Evolutionary conservation across 352 stramenopile genomes (phyloP).

Genomic region (Pythium guiyangense): DNA sequence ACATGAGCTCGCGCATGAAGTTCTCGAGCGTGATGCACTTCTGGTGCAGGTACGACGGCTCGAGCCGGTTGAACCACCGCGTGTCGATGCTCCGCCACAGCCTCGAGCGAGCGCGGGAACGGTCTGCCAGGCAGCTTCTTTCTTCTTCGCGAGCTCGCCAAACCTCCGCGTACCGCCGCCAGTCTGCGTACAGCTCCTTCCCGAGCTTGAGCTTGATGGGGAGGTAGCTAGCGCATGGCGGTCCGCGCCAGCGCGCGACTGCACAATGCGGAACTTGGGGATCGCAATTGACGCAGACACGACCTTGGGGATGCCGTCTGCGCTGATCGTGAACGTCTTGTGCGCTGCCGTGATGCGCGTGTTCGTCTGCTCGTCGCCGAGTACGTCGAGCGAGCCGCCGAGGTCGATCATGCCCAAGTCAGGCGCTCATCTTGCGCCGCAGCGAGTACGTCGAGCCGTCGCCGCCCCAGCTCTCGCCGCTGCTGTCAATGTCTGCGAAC

Average conservation of each 20-base stretch:
- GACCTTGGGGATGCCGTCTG: slow-evolving; percentile 76
- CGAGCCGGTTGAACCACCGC: slow-evolving; percentile 84
- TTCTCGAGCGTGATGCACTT: slow-evolving; percentile 88
- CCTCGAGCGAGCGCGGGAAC: slow-evolving; percentile 59
- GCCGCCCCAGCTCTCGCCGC: slow-evolving; percentile 73
- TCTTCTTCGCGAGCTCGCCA: slow-evolving; percentile 78
- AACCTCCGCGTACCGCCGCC: slow-evolving; percentile 87
- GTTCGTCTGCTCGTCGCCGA: slow-evolving; percentile 83
- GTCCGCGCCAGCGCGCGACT: slow-evolving; percentile 72
- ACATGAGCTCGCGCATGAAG: slow-evolving; percentile 87
- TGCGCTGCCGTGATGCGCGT: slow-evolving; percentile 78
- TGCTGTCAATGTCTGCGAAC: slow-evolving; percentile 87
- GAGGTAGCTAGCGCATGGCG: slow-evolving; percentile 85
- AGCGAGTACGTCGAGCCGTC: slow-evolving; percentile 63
- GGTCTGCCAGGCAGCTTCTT: slow-evolving; percentile 52
- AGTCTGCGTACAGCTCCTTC: slow-evolving; percentile 84
- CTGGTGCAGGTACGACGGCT: slow-evolving; percentile 83
- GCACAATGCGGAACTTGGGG: slow-evolving; percentile 86
- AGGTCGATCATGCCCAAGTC: slow-evolving; percentile 69
- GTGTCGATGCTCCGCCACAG: slow-evolving; percentile 78
- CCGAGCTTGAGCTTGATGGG: slow-evolving; percentile 85
- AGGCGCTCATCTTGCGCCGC: slow-evolving; percentile 58
- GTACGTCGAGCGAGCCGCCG: slow-evolving; percentile 55
- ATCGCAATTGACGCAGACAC: slow-evolving; percentile 79
- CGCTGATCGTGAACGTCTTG: slow-evolving; percentile 79